Percentiles rank a stretch among this genome's conserved stretches.
Conservation (phyloP, 371 early-diverging fungal genomes). For the Lichtheimia hyalospora region DNA sequence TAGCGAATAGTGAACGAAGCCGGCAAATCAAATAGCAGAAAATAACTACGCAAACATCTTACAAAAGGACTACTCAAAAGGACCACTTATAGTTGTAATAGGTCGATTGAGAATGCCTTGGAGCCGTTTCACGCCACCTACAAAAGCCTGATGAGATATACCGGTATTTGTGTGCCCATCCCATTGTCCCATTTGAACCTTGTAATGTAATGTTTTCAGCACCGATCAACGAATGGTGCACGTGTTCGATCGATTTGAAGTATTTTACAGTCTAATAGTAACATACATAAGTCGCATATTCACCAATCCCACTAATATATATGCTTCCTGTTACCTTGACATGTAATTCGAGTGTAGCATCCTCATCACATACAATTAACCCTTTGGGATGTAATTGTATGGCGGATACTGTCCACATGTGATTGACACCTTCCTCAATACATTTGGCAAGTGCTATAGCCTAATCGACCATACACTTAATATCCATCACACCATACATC, state of each 20-base stretch:
- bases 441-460: slow-evolving; percentile 71
- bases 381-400: slow-evolving; percentile 80
- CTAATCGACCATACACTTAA: background rate
- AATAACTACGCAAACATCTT: no score
- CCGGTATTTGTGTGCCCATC: background rate
- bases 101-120: slow-evolving; percentile 10
- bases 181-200: slow-evolving; percentile 34
- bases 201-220: slow-evolving; percentile 78
- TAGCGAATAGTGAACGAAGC: no score
- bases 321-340: slow-evolving; percentile 53
- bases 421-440: slow-evolving; percentile 79
- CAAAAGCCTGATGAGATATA: background rate
- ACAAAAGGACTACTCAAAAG: slow-evolving; percentile 14
- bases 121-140: slow-evolving; percentile 20
- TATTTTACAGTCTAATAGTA: slow-evolving; percentile 73
- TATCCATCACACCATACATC: background rate
- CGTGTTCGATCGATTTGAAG: slow-evolving; percentile 89
- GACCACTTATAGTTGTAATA: slow-evolving; percentile 21
- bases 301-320: background rate
- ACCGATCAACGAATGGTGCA: slow-evolving; percentile 80
- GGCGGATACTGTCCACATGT: slow-evolving; percentile 89
- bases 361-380: slow-evolving; percentile 84
- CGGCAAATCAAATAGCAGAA: no score
- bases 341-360: slow-evolving; percentile 79
- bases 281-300: background rate